Conservation (phyloP, 1,284 basidiomycete species). For the Amylostereum chailletii region DNA sequence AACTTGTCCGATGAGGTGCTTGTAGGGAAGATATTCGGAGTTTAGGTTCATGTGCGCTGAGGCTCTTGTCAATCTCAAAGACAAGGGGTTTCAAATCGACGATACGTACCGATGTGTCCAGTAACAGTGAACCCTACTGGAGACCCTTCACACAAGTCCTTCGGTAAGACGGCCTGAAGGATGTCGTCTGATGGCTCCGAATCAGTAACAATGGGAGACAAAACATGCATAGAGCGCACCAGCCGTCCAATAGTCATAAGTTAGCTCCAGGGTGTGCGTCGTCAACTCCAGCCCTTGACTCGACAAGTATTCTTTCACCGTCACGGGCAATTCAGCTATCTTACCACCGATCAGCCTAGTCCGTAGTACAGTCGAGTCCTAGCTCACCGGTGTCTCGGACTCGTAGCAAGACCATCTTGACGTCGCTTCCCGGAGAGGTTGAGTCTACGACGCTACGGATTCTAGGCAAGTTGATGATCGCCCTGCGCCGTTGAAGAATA, state of each 20-base stretch:
- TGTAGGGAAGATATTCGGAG: conserved; percentile 87
- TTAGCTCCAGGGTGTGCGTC: conserved; percentile 52
- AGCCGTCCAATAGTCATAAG: conserved; percentile 82
- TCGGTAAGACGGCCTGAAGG: conserved; percentile 70
- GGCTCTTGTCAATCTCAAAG: not conserved
- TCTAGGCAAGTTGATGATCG: conserved; percentile 59
- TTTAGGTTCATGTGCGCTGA: conserved; percentile 84
- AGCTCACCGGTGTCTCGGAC: conserved; percentile 24
- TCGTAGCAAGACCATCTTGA: conserved; percentile 56
- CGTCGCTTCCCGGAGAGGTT: conserved; percentile 38
- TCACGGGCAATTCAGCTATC: conserved; percentile 58
- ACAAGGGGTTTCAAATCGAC: not conserved
- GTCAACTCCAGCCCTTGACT: conserved; percentile 46
- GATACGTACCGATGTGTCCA: conserved; percentile 78
- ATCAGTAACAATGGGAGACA: not conserved
- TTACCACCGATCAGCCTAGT: conserved; percentile 22
- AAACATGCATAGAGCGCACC: conserved; percentile 33
- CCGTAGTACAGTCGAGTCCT: too few relatives aligned
- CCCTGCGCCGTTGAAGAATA: conserved; percentile 22
- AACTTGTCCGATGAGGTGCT: conserved; percentile 84
- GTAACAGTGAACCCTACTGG: conserved; percentile 85
- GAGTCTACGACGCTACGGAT: conserved; percentile 51
- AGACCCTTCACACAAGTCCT: conserved; percentile 65
- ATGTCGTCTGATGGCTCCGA: conserved; percentile 62
- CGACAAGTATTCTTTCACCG: conserved; percentile 46